Percentiles rank a stretch among this genome's conserved stretches.
phyloP scores from a whole-genome alignment of 371 early-diverging fungal genomes.

The Fennellomyces sp. region DNA sequence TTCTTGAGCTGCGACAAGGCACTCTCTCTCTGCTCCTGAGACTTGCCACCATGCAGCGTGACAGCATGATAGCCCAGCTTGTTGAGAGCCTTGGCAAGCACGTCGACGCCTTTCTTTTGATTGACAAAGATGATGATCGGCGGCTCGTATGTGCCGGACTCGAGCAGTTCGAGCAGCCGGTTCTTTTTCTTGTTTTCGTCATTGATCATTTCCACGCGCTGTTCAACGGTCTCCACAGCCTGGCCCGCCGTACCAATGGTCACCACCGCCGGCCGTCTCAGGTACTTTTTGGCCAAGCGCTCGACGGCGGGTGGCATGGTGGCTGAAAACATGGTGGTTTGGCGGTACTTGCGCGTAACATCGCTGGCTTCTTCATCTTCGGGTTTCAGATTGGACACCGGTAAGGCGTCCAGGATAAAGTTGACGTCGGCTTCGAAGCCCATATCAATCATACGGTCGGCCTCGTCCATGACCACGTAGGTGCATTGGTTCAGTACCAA shows the following conservation, averaged over 20 bases:
- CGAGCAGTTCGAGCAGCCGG: slow-evolving; percentile 78
- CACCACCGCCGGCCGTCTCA: slow-evolving; percentile 93
- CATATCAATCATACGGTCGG: slow-evolving; percentile 99
- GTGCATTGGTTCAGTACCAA: slow-evolving; percentile 84
- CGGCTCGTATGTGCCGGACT: slow-evolving; percentile 65
- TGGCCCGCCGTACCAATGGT: slow-evolving; percentile 98
- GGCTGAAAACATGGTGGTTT: slow-evolving; percentile 99
- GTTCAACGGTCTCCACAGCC: slow-evolving; percentile 94
- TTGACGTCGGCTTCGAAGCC: slow-evolving; percentile 96
- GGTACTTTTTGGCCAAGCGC: slow-evolving; percentile 89
- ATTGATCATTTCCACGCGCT: slow-evolving; percentile 90
- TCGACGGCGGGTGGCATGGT: slow-evolving; percentile 99
- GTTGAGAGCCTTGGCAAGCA: slow-evolving; percentile 71
- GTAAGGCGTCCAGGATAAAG: slow-evolving; percentile 91
- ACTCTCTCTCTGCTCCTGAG: slow-evolving; percentile 90
- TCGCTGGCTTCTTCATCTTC: slow-evolving; percentile 77
- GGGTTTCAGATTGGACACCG: slow-evolving; percentile 87
- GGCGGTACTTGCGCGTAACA: slow-evolving; percentile 73
- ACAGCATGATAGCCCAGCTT: slow-evolving; percentile 74
- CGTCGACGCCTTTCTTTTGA: slow-evolving; percentile 87
- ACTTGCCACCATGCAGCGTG: slow-evolving; percentile 93
- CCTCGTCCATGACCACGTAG: slow-evolving; percentile 97
- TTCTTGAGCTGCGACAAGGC: slow-evolving; percentile 74
- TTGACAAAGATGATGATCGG: slow-evolving; percentile 98
- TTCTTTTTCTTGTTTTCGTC: slow-evolving; percentile 86